Conservation (phyloP, 192 early-diverging fungal species). For the Gigaspora rosea region DNA sequence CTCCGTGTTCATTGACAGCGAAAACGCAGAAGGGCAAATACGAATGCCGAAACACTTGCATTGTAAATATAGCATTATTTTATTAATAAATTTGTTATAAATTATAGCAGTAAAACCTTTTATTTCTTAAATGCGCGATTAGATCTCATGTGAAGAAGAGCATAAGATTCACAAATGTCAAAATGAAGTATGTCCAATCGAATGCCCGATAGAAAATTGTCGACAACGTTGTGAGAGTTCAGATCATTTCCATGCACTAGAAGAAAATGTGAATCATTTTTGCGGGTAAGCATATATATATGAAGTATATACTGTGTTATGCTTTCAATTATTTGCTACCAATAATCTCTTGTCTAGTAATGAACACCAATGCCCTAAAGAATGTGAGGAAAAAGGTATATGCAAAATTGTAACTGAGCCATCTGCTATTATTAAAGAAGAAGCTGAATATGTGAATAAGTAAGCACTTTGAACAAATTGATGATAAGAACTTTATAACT, state of each 20-base stretch:
- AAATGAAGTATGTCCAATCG: constrained; percentile 28
- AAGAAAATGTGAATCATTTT: constrained; percentile 15
- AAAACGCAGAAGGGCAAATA: not conserved
- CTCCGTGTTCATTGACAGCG: constrained; percentile 35
- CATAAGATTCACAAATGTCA: constrained; percentile 37
- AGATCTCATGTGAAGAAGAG: constrained; percentile 27
- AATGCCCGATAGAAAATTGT: constrained; percentile 18
- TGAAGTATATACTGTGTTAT: not conserved
- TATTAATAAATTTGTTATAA: not conserved
- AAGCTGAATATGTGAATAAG: constrained; percentile 39
- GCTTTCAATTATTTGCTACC: no score
- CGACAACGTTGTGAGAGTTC: constrained; percentile 6
- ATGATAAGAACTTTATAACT: not conserved
- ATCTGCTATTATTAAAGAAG: constrained; percentile 39
- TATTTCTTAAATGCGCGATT: not conserved
- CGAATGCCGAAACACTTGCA: constrained; percentile 25
- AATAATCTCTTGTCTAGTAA: constrained; percentile 6
- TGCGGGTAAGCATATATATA: constrained; percentile 18
- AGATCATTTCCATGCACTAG: constrained; percentile 24
- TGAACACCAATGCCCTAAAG: constrained; percentile 31
- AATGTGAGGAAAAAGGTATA: constrained; percentile 32
- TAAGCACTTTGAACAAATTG: not conserved
- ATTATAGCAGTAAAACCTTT: not conserved
- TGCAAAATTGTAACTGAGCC: constrained; percentile 29
- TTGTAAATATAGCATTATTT: constrained; percentile 1